Conservation (phyloP, 2,329 filamentous ascomycete species). For the Thelonectria blattea region DNA sequence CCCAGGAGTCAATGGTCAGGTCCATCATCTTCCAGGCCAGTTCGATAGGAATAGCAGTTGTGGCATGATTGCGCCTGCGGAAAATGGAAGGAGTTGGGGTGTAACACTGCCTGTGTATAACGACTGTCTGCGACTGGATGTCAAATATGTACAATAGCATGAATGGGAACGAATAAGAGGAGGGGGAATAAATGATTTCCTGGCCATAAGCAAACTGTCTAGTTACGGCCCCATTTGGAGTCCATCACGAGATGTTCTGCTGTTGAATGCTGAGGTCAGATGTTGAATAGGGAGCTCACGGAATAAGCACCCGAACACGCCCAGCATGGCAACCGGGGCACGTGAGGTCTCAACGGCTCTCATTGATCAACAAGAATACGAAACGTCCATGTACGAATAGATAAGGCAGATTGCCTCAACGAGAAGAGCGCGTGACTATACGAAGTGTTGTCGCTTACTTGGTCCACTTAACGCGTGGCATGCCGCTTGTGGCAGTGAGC, state of each 20-base stretch:
- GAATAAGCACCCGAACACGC: not conserved
- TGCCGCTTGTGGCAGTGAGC: constrained; percentile 2
- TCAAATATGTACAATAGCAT: constrained; percentile 37
- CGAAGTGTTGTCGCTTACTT: constrained; percentile 1
- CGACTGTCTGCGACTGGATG: constrained; percentile 21
- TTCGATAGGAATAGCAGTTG: constrained; percentile 75
- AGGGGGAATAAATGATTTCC: constrained; percentile 23
- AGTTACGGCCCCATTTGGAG: not conserved
- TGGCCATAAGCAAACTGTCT: not conserved
- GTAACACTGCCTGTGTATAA: constrained; percentile 22
- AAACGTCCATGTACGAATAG: not conserved
- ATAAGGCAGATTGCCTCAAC: not conserved
- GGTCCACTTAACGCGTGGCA: constrained; percentile 32
- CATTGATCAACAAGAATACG: not conserved
- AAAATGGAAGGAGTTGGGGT: constrained; percentile 11
- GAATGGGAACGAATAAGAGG: constrained; percentile 19
- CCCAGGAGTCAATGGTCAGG: constrained; percentile 73
- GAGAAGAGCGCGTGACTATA: not conserved
- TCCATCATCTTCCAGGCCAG: constrained; percentile 77
- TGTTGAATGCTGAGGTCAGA: not conserved
- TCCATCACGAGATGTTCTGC: not conserved
- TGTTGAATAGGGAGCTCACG: not conserved
- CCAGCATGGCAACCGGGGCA: not conserved
- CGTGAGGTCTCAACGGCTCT: not conserved
- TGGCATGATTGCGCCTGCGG: constrained; percentile 54